These are phyloP conservation scores for Barnettozyma pratensis DNA, from an alignment of 805 yeast species.

Conservation along the genomic window DNA sequence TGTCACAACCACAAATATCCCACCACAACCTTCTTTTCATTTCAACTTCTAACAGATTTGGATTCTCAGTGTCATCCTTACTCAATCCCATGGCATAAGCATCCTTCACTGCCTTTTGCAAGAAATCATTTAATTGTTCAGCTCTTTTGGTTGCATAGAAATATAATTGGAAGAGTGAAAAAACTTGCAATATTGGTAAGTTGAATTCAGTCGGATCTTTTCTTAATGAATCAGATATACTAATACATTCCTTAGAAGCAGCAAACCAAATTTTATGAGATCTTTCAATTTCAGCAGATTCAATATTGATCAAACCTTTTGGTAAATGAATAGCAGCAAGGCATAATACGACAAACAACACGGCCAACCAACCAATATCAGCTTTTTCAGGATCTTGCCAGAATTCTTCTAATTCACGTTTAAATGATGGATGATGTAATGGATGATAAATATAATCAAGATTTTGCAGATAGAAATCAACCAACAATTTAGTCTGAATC, in stretches of 20 bases:
- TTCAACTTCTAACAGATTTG: conserved; percentile 24
- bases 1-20: conserved; percentile 27
- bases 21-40: conserved; percentile 29
- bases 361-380: conserved; percentile 23
- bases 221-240: conserved; percentile 15
- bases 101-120: conserved; percentile 21
- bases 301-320: conserved; percentile 22
- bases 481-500: conserved; percentile 20
- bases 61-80: conserved; percentile 21
- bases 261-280: conserved; percentile 25
- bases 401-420: conserved; percentile 12
- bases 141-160: conserved; percentile 26
- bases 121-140: conserved; percentile 20
- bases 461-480: conserved; percentile 24
- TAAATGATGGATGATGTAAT: conserved; percentile 26
- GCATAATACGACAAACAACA: conserved; percentile 20
- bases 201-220: conserved; percentile 14
- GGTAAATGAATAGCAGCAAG: conserved; percentile 26
- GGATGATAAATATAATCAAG: conserved; percentile 28
- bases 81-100: conserved; percentile 23
- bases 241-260: conserved; percentile 23
- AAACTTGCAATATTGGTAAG: conserved; percentile 20
- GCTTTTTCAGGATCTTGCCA: conserved; percentile 19
- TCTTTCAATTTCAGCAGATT: conserved; percentile 20
- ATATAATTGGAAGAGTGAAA: conserved; percentile 25